Conservation (phyloP, 257 asterid species). For the Plantago major region DNA sequence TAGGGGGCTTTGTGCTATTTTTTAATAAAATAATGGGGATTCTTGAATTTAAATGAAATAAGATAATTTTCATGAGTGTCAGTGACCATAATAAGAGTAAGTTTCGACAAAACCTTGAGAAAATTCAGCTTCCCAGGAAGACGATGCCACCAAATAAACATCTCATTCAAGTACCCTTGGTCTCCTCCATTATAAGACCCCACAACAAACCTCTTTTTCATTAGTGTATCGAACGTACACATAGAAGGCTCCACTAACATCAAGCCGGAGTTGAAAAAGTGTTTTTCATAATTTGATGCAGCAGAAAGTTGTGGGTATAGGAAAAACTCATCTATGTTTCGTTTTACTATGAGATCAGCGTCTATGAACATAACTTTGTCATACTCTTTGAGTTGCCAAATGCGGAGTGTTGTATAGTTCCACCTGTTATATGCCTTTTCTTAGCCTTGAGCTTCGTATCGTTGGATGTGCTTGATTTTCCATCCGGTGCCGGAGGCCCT, state of each 20-base stretch:
- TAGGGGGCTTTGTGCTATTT: too few relatives aligned
- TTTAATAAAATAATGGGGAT: too few relatives aligned
- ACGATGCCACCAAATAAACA: slow-evolving; percentile 85
- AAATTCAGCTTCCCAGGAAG: slow-evolving; percentile 48
- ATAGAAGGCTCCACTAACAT: slow-evolving; percentile 83
- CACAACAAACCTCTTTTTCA: slow-evolving; percentile 43
- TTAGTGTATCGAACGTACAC: slow-evolving; percentile 48
- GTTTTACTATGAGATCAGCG: slow-evolving; percentile 49
- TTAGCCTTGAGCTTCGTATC: slow-evolving; percentile 63
- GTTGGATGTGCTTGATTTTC: slow-evolving; percentile 44
- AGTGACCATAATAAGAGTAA: too few relatives aligned
- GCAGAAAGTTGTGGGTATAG: slow-evolving; percentile 70
- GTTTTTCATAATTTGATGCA: slow-evolving; percentile 47
- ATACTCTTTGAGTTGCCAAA: slow-evolving; percentile 71
- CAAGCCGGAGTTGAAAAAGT: slow-evolving; percentile 72
- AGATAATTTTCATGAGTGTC: too few relatives aligned
- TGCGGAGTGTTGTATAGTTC: slow-evolving; percentile 81
- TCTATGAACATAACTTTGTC: slow-evolving; percentile 64
- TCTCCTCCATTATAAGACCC: slow-evolving; percentile 83
- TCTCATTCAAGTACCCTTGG: slow-evolving; percentile 77
- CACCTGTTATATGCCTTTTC: slow-evolving; percentile 58
- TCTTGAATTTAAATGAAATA: too few relatives aligned
- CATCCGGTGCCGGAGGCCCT: slow-evolving; percentile 58
- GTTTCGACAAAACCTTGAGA: slow-evolving; percentile 42
- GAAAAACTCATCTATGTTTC: slow-evolving; percentile 58